Evolutionary conservation across 441 rosid genomes (phyloP).

Genomic region (Pelargonium fulgidum): DNA sequence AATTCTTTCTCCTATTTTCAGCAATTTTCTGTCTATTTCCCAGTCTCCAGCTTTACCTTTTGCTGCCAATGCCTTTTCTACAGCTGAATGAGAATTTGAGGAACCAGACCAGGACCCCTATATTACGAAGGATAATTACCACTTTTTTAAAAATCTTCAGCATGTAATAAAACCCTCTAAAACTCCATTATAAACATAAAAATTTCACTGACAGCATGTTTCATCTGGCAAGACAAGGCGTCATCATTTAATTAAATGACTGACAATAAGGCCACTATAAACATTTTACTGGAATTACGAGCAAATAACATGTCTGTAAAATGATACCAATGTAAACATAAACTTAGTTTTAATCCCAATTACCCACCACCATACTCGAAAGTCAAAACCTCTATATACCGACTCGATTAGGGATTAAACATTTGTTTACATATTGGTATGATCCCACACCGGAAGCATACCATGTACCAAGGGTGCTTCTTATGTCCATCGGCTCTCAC

Average conservation of each 20-base stretch:
- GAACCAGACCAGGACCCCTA: constrained; percentile 65
- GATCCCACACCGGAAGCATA: too few species aligned
- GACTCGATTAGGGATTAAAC: background rate
- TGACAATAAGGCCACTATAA: background rate
- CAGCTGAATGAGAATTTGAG: constrained; percentile 32
- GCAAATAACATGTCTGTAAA: background rate
- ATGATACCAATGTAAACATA: background rate
- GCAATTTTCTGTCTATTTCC: constrained; percentile 55
- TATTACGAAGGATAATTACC: constrained; percentile 21
- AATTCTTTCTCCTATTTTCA: constrained; percentile 59
- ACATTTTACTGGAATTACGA: background rate
- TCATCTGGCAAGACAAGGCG: background rate
- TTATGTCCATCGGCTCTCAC: too few species aligned
- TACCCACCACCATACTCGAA: background rate
- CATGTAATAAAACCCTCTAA: constrained; percentile 10
- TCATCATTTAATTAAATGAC: background rate
- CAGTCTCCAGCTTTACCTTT: constrained; percentile 34
- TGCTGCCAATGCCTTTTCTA: constrained; percentile 29
- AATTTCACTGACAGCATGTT: too few species aligned
- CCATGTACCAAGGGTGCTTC: too few species aligned
- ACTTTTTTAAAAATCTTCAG: constrained; percentile 12
- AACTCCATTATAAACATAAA: background rate
- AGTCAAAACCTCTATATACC: background rate
- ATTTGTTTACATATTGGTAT: too few species aligned
- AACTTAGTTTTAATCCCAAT: background rate